Base-by-base conservation (phyloP, 1,139 yeast genomes). In the Pichia kudriavzevii region DNA sequence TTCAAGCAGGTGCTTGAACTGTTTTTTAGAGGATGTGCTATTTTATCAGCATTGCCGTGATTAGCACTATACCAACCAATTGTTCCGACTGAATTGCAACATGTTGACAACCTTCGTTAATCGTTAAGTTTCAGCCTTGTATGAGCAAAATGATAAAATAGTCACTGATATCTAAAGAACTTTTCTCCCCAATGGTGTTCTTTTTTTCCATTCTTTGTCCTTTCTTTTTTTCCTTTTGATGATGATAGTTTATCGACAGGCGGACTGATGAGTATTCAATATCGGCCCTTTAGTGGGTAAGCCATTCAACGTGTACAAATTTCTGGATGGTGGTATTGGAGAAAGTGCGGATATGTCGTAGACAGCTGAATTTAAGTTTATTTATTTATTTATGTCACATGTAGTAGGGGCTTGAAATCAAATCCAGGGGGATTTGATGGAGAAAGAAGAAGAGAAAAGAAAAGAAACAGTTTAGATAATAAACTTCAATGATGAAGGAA, bases 81-180 rank as follows among this genome's bases (percentile, higher is more conserved):
- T 77, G 84, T 77, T 77, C 83, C 84, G 68, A 76, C 84, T 73
- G 84, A 77, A 75, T 72, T 45, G 53, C 49, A 58, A 68, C 66
- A 66, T 74, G 83, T 75, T 69, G 83, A 77, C 83, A 76, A 73
- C 62, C 28, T 57, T 79, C 79, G 71, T 63, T 59, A n/a, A 55
- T 76, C 82, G 82, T 76, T 77, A 77, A 77, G 84, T 77, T 77
- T 77, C 83, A 77, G 83, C 83, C 83, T 76, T 76, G 83, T 76
- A 76, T 77, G 84, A 77, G 83, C 79, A 23, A n/a, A n/a, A n/a
- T n/a, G n/a, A n/a, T n/a, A n/a, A n/a, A n/a, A n/a, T n/a, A n/a
- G n/a, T 18, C 13, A 29, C 19, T 11, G 18, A 22, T 7, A 21
- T 19, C 7, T 11, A 13, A 22, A 14, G 26, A 30, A 30, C 16